Evolutionary conservation across 805 yeast genomes (phyloP), one percentile per base, ranked within the genome.

Genomic region (Spathaspora passalidarum): DNA sequence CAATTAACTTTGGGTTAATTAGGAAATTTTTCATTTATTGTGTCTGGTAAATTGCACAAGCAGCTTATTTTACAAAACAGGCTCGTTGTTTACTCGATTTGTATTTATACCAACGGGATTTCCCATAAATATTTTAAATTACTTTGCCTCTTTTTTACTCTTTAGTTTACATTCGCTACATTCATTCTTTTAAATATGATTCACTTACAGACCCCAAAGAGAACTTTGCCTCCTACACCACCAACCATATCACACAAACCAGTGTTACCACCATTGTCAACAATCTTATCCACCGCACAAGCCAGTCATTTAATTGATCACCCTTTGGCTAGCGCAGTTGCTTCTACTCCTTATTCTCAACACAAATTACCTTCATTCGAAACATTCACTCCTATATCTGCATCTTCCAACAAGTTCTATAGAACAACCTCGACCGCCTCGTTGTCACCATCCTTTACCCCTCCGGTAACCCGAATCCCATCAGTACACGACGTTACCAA

Each of bases 191-290:
- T 36, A 13, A 44, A 5, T 3, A 48, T 48, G 48, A 61, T 62
- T 63, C 60, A 53, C 40, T 49, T 61, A 40, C 66, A 59, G 46
- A 65, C 72, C 22, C 69, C 75, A 42, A 63, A 68, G 54, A 66
- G 66, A 56, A 46, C 46, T 45, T 51, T 55, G 40, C 60, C 64
- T 36, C 48, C 66, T 42, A 49, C 61, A 20, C 57, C 56, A 14
- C 40, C 56, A 23, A 43, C 53, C 16, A 10, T 25, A 25, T 11
- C 3, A 4, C 44, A 50, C 32, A 63, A 56, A 49, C 60, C 68
- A 35, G 55, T 56, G 43, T 64, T 72, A 45, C 77, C 76, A 18
- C 77, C 77, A 18, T 63, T 72, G 48, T 63, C 72, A 22, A 56
- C 73, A 20, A 56, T 71, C 22, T 57, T 66, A 35, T 40, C 48